Evolutionary conservation across 2,329 filamentous ascomycete genomes (phyloP).

Genomic region (Colletotrichum tabaci): DNA sequence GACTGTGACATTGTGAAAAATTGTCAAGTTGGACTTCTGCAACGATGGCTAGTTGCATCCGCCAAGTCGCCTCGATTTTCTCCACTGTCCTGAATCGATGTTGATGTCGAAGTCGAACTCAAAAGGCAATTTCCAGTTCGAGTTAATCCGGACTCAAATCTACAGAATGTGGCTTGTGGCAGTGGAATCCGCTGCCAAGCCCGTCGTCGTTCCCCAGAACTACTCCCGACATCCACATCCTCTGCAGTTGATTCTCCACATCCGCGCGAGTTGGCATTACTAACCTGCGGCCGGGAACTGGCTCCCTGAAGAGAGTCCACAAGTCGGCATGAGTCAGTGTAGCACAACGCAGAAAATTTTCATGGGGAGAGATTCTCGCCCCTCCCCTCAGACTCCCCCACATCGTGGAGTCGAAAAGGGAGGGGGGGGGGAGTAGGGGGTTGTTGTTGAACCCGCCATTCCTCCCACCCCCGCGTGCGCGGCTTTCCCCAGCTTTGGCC

Average conservation of each 20-base stretch:
- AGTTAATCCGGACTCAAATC: neutral
- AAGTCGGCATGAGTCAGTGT: constrained; percentile 20
- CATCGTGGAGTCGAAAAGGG: constrained; percentile 35
- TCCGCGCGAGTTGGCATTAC: constrained; percentile 15
- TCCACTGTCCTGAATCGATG: neutral
- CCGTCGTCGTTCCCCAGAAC: neutral
- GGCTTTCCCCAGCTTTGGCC: constrained; percentile 31
- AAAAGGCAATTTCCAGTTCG: no score
- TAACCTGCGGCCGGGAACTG: constrained; percentile 6
- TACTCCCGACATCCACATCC: neutral
- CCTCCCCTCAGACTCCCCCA: constrained; percentile 19
- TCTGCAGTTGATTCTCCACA: neutral
- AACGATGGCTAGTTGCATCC: neutral
- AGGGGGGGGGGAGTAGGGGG: neutral
- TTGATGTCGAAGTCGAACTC: neutral
- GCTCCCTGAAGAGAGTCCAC: neutral
- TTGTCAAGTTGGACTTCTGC: no score
- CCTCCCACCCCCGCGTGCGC: constrained; percentile 14
- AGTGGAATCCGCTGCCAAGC: neutral
- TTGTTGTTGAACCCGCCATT: neutral
- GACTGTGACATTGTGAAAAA: no score
- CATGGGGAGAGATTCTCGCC: neutral
- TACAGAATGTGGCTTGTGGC: constrained; percentile 2
- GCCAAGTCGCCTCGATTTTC: no score
- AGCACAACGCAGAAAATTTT: constrained; percentile 12